Conservation (phyloP, 164 flowering plant species). For the Macadamia tetraphylla region DNA sequence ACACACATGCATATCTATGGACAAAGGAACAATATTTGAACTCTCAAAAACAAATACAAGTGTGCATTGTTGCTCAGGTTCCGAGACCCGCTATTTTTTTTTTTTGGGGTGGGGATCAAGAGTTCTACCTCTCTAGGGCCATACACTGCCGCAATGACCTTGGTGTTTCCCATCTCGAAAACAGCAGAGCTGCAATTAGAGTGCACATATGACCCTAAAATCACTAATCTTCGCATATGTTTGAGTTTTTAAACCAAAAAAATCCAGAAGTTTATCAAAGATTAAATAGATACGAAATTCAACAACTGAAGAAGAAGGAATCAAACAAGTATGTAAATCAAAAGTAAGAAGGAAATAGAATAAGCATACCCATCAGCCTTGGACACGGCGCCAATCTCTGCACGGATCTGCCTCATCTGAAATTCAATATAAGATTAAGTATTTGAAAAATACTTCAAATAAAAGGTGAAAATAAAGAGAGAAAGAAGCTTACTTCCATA, state of each 20-base stretch:
- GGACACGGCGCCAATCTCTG: slow-evolving; percentile 72
- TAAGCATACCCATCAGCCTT: slow-evolving; percentile 78
- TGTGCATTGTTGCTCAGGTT: too few relatives aligned
- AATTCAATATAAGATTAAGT: not conserved
- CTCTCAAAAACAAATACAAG: not conserved
- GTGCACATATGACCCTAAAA: not conserved
- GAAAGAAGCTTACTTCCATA: slow-evolving; percentile 46
- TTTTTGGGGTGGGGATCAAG: not conserved
- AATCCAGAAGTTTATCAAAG: not conserved
- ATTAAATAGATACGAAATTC: not conserved
- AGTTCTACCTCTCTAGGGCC: slow-evolving; percentile 91
- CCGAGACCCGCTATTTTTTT: too few relatives aligned
- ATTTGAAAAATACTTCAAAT: too few relatives aligned
- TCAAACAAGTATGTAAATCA: not conserved
- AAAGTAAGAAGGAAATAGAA: not conserved
- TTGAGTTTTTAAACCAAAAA: not conserved
- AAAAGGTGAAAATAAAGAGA: too few relatives aligned
- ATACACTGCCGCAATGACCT: slow-evolving; percentile 96
- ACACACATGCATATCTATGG: too few relatives aligned
- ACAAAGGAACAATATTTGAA: not conserved
- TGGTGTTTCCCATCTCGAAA: slow-evolving; percentile 97
- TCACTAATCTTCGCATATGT: not conserved
- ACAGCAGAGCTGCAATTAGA: slow-evolving; percentile 66
- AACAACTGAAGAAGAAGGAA: not conserved
- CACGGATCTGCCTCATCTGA: slow-evolving; percentile 89